Evolutionary conservation across 306 rosid genomes (phyloP).

Genomic region (Quercus wislizeni): DNA sequence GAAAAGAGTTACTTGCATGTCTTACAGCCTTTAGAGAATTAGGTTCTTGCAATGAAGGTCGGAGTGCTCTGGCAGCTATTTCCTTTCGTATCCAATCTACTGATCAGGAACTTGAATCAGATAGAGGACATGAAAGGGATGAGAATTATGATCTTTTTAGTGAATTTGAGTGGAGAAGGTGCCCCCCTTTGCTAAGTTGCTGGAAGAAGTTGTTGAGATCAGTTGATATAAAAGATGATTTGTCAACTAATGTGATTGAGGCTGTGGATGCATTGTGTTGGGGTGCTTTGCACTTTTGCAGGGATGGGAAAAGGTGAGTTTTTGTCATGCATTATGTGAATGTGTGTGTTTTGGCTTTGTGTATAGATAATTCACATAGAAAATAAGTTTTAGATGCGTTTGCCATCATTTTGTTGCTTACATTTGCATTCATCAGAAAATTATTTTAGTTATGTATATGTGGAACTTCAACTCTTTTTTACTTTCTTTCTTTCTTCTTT

Average conservation of each 20-base stretch:
- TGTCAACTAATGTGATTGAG: slow-evolving; percentile 53
- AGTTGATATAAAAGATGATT: slow-evolving; percentile 48
- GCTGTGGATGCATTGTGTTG: slow-evolving; percentile 58
- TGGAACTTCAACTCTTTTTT: background rate
- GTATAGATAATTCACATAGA: background rate
- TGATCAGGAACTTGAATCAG: slow-evolving; percentile 40
- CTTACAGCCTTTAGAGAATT: slow-evolving; percentile 71
- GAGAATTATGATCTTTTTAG: slow-evolving; percentile 34
- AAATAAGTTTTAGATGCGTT: background rate
- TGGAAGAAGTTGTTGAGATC: slow-evolving; percentile 66
- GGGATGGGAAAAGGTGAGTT: slow-evolving; percentile 66
- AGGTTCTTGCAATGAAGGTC: slow-evolving; percentile 68
- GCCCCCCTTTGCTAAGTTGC: slow-evolving; percentile 79
- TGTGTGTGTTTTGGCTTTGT: background rate
- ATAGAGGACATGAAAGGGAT: slow-evolving; percentile 44
- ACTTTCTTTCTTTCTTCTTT: background rate
- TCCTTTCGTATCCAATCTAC: slow-evolving; percentile 30
- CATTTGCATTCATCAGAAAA: background rate
- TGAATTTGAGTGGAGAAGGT: slow-evolving; percentile 61
- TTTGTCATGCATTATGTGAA: slow-evolving; percentile 15
- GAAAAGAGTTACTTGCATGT: slow-evolving; percentile 85
- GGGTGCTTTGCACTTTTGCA: slow-evolving; percentile 73
- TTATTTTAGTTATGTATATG: background rate
- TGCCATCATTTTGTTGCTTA: too few species aligned
- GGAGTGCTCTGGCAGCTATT: slow-evolving; percentile 56